Percentiles rank a stretch among this genome's conserved stretches.
phyloP scores from a whole-genome alignment of 2,329 filamentous ascomycete species.

The Fonsecaea multimorphosa region DNA sequence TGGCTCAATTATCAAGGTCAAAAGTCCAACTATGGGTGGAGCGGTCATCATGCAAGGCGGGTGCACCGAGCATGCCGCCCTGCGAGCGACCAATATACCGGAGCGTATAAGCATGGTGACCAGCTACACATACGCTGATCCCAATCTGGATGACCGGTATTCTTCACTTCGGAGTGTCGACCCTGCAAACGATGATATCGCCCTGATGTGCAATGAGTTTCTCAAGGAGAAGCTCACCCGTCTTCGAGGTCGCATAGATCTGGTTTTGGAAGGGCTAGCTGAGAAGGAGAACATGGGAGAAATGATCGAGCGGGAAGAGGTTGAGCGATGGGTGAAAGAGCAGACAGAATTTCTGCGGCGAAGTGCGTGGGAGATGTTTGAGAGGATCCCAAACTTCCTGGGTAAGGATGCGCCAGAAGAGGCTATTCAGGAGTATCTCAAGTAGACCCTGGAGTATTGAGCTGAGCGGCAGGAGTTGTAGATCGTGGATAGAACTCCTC shows the following conservation, averaged over 20 bases:
- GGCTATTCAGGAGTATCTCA: conserved; percentile 1
- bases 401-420: conserved; percentile 12
- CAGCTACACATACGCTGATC: conserved; percentile 34
- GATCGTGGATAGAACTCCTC: background rate
- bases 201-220: conserved; percentile 1
- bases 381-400: conserved; percentile 13
- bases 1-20: conserved; percentile 51
- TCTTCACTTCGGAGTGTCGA: conserved; percentile 12
- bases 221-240: conserved; percentile 15
- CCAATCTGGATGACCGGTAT: conserved; percentile 14
- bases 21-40: conserved; percentile 51
- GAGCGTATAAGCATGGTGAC: conserved; percentile 72
- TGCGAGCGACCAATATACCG: conserved; percentile 61
- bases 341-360: conserved; percentile 16
- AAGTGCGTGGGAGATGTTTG: conserved; percentile 20
- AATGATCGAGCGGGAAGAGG: conserved; percentile 7
- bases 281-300: conserved; percentile 10
- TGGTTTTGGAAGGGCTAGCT: background rate
- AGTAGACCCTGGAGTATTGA: background rate
- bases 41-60: conserved; percentile 70
- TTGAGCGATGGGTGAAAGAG: conserved; percentile 18
- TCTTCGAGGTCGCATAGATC: conserved; percentile 11
- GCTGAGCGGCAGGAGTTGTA: background rate
- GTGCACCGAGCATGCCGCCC: conserved; percentile 69
- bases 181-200: conserved; percentile 13